These are phyloP conservation scores for Nakazawaea holstii DNA, from an alignment of 805 yeast species.

Conservation along the genomic window DNA sequence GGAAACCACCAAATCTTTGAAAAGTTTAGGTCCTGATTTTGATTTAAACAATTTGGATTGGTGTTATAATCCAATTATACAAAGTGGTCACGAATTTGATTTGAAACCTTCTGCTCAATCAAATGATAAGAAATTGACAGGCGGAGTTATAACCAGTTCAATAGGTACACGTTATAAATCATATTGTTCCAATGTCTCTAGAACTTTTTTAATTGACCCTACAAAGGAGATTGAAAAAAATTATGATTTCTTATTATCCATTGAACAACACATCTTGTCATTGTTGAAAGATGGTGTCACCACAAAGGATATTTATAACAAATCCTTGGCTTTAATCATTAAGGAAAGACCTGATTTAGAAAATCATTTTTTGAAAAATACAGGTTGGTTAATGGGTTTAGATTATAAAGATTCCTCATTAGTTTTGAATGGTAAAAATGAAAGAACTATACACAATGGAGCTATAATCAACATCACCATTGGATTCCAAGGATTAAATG, in stretches of 20 bases:
- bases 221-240: conserved; percentile 70
- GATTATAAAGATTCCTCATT: conserved; percentile 81
- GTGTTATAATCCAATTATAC: conserved; percentile 89
- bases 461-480: conserved; percentile 70
- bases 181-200: conserved; percentile 81
- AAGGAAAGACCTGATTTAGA: conserved; percentile 62
- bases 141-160: conserved; percentile 77
- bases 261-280: conserved; percentile 61
- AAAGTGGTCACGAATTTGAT: conserved; percentile 83
- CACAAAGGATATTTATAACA: conserved; percentile 63
- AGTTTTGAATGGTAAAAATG: conserved; percentile 68
- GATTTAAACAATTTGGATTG: conserved; percentile 80
- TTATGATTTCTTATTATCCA: conserved; percentile 67
- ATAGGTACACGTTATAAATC: conserved; percentile 83
- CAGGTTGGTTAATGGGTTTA: conserved; percentile 86
- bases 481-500: conserved; percentile 65
- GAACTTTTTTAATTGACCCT: conserved; percentile 90
- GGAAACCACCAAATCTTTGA: conserved; percentile 39
- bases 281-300: conserved; percentile 62
- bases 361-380: conserved; percentile 62
- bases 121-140: conserved; percentile 56
- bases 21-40: conserved; percentile 61
- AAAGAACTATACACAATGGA: conserved; percentile 61
- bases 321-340: conserved; percentile 55
- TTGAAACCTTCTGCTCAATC: conserved; percentile 80